phyloP scores from a whole-genome alignment of 345 rosid species.

The Eucalyptus virginea region DNA sequence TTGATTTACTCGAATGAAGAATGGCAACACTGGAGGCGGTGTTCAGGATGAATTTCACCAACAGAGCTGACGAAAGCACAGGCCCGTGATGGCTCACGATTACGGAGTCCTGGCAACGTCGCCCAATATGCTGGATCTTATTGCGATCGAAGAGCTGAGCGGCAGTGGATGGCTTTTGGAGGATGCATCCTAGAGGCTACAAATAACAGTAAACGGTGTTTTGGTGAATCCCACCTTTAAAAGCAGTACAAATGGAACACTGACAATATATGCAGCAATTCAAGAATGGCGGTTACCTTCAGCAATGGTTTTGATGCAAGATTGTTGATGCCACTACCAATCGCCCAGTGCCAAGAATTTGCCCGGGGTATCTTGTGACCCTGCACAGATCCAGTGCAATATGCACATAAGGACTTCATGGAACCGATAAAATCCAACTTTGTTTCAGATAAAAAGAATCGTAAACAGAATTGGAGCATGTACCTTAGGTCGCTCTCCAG shows the following conservation, averaged over 20 bases:
- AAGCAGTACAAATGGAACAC: accelerated
- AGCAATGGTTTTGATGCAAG: neutral
- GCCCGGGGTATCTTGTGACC: neutral
- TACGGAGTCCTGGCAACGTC: neutral
- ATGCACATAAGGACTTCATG: accelerated
- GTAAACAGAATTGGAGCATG: neutral
- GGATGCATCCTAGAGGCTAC: neutral
- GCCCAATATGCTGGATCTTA: neutral
- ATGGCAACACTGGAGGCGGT: neutral
- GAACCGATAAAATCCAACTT: neutral
- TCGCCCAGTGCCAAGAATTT: neutral
- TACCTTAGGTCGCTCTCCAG: neutral
- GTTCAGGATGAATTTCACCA: neutral
- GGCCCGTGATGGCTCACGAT: neutral
- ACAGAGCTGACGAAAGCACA: neutral
- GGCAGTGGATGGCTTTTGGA: neutral
- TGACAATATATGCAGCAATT: neutral
- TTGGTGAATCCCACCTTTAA: neutral
- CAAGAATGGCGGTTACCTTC: neutral
- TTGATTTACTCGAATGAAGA: neutral
- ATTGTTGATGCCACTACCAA: neutral
- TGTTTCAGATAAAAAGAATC: accelerated
- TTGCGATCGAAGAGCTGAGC: neutral
- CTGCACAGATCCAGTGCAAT: neutral
- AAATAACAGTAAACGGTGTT: neutral